Evolutionary conservation across 2,329 filamentous ascomycete species (phyloP).

Genomic region (Alternaria tenuissima): DNA sequence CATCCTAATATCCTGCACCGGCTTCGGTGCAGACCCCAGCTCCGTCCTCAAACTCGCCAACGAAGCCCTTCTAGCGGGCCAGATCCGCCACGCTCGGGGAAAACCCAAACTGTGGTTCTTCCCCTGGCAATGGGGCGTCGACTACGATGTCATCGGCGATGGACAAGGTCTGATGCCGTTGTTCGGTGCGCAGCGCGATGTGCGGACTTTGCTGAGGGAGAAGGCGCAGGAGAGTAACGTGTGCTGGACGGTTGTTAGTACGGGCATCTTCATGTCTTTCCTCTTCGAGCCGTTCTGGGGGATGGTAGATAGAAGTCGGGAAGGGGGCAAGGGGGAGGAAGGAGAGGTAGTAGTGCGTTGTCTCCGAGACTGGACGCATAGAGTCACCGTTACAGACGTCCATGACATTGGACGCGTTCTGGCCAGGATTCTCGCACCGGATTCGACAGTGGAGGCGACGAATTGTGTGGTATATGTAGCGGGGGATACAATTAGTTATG

Average conservation of each 20-base stretch:
- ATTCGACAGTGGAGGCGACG: constrained; percentile 29
- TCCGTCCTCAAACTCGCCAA: constrained; percentile 66
- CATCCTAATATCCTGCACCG: constrained; percentile 67
- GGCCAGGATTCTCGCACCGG: constrained; percentile 59
- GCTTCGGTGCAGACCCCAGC: constrained; percentile 65
- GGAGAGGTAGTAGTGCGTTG: constrained; percentile 56
- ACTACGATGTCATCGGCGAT: constrained; percentile 72
- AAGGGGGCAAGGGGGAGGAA: neutral
- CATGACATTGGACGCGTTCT: constrained; percentile 69
- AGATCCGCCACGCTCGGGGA: constrained; percentile 43
- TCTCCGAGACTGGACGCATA: constrained; percentile 68
- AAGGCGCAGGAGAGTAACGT: constrained; percentile 45
- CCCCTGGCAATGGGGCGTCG: constrained; percentile 78
- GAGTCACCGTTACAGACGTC: constrained; percentile 69
- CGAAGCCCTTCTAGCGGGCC: constrained; percentile 62
- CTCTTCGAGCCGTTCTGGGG: constrained; percentile 71
- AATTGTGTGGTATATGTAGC: constrained; percentile 64
- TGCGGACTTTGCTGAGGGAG: constrained; percentile 37
- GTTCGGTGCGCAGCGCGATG: constrained; percentile 71
- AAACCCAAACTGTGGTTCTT: constrained; percentile 57
- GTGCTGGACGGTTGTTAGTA: constrained; percentile 72
- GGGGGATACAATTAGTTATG: constrained; percentile 70
- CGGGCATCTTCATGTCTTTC: constrained; percentile 75
- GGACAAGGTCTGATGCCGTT: constrained; percentile 69
- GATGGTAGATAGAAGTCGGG: constrained; percentile 59